These are phyloP conservation scores for Favolaschia claudopus DNA, from an alignment of 768 basidiomycete genomes.

Conservation along the genomic window DNA sequence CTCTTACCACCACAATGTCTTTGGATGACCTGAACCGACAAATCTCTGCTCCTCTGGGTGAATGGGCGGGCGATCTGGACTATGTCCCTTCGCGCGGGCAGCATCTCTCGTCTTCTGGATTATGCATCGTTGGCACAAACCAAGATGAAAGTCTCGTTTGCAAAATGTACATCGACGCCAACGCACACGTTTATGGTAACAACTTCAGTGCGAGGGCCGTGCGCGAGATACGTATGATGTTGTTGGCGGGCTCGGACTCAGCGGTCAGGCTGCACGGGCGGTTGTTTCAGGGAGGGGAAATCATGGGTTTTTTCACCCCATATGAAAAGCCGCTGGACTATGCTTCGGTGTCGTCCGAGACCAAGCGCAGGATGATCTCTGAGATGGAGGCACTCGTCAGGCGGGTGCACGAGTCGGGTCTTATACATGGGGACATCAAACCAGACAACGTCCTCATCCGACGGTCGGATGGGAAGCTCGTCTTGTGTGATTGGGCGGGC, in stretches of 20 bases:
- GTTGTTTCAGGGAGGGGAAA: constrained; percentile 25
- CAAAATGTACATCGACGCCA: not conserved
- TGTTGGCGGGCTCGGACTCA: constrained; percentile 5
- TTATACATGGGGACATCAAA: constrained; percentile 34
- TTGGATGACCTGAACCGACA: not conserved
- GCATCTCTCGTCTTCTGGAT: not conserved
- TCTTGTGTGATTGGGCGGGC: constrained; percentile 23
- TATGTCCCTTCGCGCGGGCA: not conserved
- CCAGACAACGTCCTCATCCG: constrained; percentile 26
- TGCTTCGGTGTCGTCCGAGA: not conserved
- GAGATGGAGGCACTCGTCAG: not conserved
- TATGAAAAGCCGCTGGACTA: constrained; percentile 1
- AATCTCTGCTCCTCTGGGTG: not conserved
- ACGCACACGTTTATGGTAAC: not conserved
- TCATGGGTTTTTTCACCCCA: constrained; percentile 2
- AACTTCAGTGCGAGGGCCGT: not conserved
- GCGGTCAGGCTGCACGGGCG: constrained; percentile 26
- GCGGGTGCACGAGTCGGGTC: constrained; percentile 26
- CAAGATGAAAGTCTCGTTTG: not conserved
- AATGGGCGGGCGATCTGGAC: constrained; percentile 1
- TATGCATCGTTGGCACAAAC: not conserved
- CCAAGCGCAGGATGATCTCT: not conserved
- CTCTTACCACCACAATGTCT: too few species aligned
- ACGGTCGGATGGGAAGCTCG: constrained; percentile 15
- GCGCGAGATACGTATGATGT: constrained; percentile 8